phyloP scores from a whole-genome alignment of 2,329 filamentous ascomycete species.

The Cadophora sp. region DNA sequence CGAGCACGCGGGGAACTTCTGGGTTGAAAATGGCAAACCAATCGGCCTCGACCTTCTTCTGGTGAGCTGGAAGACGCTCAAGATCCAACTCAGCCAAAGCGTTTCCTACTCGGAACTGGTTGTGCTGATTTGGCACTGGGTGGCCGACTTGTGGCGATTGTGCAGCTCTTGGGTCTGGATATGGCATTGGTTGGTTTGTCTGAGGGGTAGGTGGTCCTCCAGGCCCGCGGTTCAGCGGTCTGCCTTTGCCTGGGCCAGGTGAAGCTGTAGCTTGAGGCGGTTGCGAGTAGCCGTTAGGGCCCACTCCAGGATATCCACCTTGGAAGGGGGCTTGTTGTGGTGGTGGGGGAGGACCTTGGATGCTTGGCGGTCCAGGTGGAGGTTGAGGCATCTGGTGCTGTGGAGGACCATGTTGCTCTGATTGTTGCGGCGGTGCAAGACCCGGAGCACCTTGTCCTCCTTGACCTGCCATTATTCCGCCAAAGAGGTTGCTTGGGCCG shows the following conservation, averaged over 20 bases:
- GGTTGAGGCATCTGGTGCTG: constrained; percentile 74
- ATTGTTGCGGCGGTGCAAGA: constrained; percentile 72
- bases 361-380: constrained; percentile 52
- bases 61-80: constrained; percentile 81
- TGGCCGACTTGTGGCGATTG: constrained; percentile 87
- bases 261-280: constrained; percentile 85
- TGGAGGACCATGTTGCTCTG: constrained; percentile 63
- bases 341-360: constrained; percentile 57
- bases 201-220: constrained; percentile 86
- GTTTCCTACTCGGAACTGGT: constrained; percentile 64
- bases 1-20: constrained; percentile 83
- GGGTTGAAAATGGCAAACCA: constrained; percentile 99
- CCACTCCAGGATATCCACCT: constrained; percentile 58
- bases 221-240: constrained; percentile 69
- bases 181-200: constrained; percentile 86
- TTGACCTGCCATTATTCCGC: constrained; percentile 92
- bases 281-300: constrained; percentile 78
- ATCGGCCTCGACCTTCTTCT: constrained; percentile 88
- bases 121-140: constrained; percentile 73
- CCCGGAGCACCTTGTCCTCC: constrained; percentile 83
- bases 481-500: constrained; percentile 88
- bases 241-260: constrained; percentile 79
- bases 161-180: constrained; percentile 73
- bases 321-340: constrained; percentile 75
- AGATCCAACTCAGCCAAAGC: constrained; percentile 86